phyloP scores from a whole-genome alignment of 139 green algal genomes.

The Chlamydomonas asymmetrica region DNA sequence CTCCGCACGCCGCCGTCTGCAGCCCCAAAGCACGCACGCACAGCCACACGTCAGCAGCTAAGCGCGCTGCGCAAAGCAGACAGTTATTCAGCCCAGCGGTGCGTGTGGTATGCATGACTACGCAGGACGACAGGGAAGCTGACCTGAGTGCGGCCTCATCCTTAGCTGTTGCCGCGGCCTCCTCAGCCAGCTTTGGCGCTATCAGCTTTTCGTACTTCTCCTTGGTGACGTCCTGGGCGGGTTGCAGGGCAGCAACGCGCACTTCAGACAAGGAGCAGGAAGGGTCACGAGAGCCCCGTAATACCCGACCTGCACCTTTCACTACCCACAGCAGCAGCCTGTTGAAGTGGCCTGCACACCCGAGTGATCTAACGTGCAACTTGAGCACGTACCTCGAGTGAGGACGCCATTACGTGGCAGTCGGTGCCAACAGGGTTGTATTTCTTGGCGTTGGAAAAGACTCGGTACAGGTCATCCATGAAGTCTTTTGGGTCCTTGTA shows the following conservation, averaged over 20 bases:
- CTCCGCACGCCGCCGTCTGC: constrained; percentile 26
- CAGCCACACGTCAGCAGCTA: neutral
- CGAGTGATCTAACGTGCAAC: too few relatives aligned
- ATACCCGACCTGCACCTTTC: too few relatives aligned
- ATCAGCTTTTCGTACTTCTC: constrained; percentile 47
- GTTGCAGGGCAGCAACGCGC: too few relatives aligned
- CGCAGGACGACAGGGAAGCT: too few relatives aligned
- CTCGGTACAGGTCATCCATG: constrained; percentile 55
- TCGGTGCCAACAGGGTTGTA: constrained; percentile 85
- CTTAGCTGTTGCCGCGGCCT: constrained; percentile 1
- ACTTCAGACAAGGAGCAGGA: too few relatives aligned
- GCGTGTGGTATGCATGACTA: neutral
- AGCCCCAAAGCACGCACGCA: neutral
- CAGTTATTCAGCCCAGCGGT: neutral
- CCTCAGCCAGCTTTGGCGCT: constrained; percentile 28
- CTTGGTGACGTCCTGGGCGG: constrained; percentile 35
- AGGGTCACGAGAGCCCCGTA: too few relatives aligned
- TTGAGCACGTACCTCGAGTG: constrained; percentile 73
- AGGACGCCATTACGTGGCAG: constrained; percentile 82
- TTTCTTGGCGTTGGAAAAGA: constrained; percentile 82
- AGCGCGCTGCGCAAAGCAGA: neutral
- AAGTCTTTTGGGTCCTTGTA: constrained; percentile 74
- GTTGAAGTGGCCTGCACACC: too few relatives aligned
- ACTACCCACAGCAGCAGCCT: too few relatives aligned
- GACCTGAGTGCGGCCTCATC: too few relatives aligned